Percentiles rank a stretch among this genome's conserved stretches.
Conservation (phyloP, 1,284 basidiomycete genomes). For the Ustilago curta region DNA sequence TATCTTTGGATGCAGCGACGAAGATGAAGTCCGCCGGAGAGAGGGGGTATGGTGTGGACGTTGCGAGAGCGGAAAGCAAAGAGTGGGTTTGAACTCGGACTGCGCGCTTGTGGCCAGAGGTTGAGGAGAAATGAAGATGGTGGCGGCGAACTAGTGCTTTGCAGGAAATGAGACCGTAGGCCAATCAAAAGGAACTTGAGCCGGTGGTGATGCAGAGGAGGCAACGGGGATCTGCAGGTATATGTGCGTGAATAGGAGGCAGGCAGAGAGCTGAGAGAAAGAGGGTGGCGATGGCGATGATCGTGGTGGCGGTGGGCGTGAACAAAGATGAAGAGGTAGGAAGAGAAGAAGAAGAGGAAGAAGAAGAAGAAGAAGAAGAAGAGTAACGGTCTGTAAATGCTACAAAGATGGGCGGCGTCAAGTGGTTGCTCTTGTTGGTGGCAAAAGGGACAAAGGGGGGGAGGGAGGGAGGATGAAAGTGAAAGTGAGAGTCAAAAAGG, state of each 20-base stretch:
- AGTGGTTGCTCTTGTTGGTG: not conserved
- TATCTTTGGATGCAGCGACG: no score
- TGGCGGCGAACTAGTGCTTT: slow-evolving; percentile 18
- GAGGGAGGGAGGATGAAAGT: not conserved
- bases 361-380: slow-evolving; percentile 1
- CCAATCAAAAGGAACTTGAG: not conserved
- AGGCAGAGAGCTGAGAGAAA: slow-evolving; percentile 12
- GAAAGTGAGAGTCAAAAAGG: not conserved
- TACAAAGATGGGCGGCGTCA: slow-evolving; percentile 14
- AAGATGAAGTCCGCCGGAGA: slow-evolving; percentile 2
- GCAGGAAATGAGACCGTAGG: slow-evolving; percentile 10
- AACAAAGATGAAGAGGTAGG: not conserved
- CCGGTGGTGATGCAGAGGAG: not conserved
- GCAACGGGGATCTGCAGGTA: slow-evolving; percentile 17
- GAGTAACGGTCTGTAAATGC: slow-evolving; percentile 10
- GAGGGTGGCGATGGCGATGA: slow-evolving; percentile 7
- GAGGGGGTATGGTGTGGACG: slow-evolving; percentile 1
- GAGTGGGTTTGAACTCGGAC: not conserved
- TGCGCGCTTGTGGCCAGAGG: not conserved
- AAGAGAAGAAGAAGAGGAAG: slow-evolving; percentile 5
- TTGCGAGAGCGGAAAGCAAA: not conserved
- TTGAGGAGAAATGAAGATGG: slow-evolving; percentile 4
- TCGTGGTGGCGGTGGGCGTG: not conserved
- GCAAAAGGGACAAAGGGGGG: slow-evolving; percentile 3
- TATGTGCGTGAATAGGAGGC: slow-evolving; percentile 27